Evolutionary conservation across 176 grass and related monocot genomes (phyloP).

Genomic region (Triticum dicoccoides): DNA sequence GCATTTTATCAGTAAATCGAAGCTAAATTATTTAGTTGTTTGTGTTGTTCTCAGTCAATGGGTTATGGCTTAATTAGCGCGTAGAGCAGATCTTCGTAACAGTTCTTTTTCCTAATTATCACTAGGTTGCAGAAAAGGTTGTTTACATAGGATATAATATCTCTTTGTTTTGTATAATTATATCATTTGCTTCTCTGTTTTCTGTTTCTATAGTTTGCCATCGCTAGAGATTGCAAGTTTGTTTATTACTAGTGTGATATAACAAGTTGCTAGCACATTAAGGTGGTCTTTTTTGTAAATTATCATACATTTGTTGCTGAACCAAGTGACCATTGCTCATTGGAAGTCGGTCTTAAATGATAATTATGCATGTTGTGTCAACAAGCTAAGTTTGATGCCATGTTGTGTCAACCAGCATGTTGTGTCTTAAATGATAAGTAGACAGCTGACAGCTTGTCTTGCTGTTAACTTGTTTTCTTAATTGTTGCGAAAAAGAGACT

Average conservation of each 20-base stretch:
- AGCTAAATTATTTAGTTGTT: not conserved
- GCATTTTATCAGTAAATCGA: not conserved
- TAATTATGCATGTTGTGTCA: not conserved
- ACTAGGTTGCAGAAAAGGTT: not conserved
- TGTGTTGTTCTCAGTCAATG: not conserved
- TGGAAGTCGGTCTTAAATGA: not conserved
- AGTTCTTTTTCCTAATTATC: not conserved
- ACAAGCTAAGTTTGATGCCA: not conserved
- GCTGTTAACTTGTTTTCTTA: not conserved
- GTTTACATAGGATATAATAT: not conserved
- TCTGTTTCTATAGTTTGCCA: not conserved
- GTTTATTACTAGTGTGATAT: not conserved
- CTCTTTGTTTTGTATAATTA: too few relatives aligned
- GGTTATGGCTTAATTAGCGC: not conserved
- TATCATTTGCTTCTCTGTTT: too few relatives aligned
- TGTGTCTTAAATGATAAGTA: not conserved
- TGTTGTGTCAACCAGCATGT: not conserved
- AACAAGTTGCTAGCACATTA: not conserved
- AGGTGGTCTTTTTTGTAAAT: not conserved
- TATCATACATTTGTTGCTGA: not conserved
- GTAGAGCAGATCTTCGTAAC: not conserved
- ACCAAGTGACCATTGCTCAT: not conserved
- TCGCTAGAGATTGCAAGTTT: not conserved
- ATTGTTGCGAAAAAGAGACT: too few relatives aligned
- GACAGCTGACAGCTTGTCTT: not conserved